Evolutionary conservation across 2,329 filamentous ascomycete species (phyloP).

Genomic region (Mariannaea sp.): DNA sequence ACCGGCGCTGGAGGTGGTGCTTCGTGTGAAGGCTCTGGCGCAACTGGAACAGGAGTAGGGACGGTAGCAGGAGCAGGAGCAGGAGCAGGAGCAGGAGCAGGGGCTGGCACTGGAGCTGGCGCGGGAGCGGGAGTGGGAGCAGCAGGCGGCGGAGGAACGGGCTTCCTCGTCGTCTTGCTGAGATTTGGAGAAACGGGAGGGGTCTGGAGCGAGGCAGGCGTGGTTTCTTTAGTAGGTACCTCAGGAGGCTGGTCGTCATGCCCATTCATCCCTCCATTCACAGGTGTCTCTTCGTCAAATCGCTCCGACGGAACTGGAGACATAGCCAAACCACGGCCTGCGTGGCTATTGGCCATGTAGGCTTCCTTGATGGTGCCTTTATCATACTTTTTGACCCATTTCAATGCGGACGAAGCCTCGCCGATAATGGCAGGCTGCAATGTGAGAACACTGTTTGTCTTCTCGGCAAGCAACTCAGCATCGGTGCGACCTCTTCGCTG

Average conservation of each 20-base stretch:
- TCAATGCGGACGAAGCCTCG: conserved; percentile 91
- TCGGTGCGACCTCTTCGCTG: conserved; percentile 60
- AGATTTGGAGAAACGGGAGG: conserved; percentile 33
- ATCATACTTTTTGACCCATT: conserved; percentile 96
- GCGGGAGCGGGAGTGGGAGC: conserved; percentile 3
- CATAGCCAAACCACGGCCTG: conserved; percentile 66
- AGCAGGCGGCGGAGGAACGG: conserved; percentile 25
- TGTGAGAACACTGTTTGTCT: conserved; percentile 89
- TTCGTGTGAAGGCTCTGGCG: conserved; percentile 10
- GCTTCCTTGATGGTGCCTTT: conserved; percentile 82
- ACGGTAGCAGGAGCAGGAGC: not conserved
- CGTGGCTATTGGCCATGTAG: conserved; percentile 77
- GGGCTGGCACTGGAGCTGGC: not conserved
- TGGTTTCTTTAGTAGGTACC: conserved; percentile 48
- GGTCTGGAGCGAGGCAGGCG: conserved; percentile 25
- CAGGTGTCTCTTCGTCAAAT: conserved; percentile 30
- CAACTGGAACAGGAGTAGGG: conserved; percentile 13
- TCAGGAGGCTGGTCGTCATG: conserved; percentile 45
- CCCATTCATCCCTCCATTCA: conserved; percentile 19
- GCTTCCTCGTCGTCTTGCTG: conserved; percentile 29
- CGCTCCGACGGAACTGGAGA: conserved; percentile 44
- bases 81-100: not conserved
- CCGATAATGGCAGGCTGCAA: conserved; percentile 82
- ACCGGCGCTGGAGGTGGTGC: conserved; percentile 13
- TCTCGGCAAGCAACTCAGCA: conserved; percentile 62